Evolutionary conservation across 352 stramenopile species (phyloP).

Genomic region (Phytophthora pisi): DNA sequence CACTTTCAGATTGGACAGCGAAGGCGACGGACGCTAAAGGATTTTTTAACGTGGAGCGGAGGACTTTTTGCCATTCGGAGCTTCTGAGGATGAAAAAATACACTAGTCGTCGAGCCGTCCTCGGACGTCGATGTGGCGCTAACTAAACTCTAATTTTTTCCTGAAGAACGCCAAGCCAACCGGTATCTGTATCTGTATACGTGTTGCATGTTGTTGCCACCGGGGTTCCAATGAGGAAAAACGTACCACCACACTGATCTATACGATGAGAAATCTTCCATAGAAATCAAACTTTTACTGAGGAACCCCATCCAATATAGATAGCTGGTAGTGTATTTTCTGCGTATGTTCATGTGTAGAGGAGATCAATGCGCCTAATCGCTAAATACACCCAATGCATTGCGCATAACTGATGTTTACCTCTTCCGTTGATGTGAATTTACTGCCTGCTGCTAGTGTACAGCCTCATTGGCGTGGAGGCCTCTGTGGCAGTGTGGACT

Average conservation of each 20-base stretch:
- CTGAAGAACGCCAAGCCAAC: conserved; percentile 54
- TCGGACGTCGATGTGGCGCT: conserved; percentile 49
- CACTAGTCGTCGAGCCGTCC: conserved; percentile 49
- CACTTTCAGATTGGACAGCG: conserved; percentile 26
- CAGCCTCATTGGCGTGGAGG: too few relatives aligned
- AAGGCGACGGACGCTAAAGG: background rate
- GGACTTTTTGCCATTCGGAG: background rate
- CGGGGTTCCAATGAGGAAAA: conserved; percentile 61
- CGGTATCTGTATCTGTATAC: background rate
- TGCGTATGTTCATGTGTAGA: too few relatives aligned
- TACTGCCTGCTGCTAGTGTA: too few relatives aligned
- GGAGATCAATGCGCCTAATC: too few relatives aligned
- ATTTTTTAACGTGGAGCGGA: background rate
- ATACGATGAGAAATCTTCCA: conserved; percentile 74
- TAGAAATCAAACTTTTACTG: conserved; percentile 71
- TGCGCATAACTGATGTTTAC: too few relatives aligned
- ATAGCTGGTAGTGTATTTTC: too few relatives aligned
- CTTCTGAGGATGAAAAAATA: conserved; percentile 82
- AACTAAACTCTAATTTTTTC: conserved; percentile 90
- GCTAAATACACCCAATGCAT: too few relatives aligned
- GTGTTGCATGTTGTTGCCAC: conserved; percentile 20
- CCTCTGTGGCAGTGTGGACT: too few relatives aligned
- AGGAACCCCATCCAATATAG: conserved; percentile 37
- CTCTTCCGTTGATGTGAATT: too few relatives aligned
- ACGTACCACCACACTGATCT: conserved; percentile 79